Conservation (phyloP, 352 stramenopile genomes). For the Blastocystis hominis region DNA sequence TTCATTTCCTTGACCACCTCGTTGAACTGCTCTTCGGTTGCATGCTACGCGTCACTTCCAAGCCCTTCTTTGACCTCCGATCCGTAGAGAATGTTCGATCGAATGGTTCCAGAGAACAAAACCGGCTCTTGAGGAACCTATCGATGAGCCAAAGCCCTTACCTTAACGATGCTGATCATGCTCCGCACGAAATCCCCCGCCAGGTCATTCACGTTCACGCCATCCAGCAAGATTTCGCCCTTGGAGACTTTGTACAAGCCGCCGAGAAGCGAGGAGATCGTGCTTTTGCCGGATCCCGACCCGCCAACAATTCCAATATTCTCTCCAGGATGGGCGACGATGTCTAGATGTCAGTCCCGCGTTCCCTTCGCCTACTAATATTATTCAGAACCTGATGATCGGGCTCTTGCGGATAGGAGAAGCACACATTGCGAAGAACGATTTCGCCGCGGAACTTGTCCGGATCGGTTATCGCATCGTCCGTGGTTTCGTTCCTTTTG, state of each 20-base stretch:
- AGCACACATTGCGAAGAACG: neutral
- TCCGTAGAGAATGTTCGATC: conserved; percentile 73
- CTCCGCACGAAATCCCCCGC: conserved; percentile 14
- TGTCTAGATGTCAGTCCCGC: neutral
- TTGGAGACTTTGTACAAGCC: conserved; percentile 62
- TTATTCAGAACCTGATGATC: conserved; percentile 2
- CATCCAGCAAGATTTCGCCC: conserved; percentile 32
- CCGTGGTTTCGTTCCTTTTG: conserved; percentile 13
- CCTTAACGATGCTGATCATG: conserved; percentile 36
- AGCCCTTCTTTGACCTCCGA: conserved; percentile 58
- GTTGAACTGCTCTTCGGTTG: conserved; percentile 69
- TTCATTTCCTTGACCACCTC: conserved; percentile 73
- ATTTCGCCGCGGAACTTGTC: conserved; percentile 33
- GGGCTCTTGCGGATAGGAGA: conserved; percentile 37
- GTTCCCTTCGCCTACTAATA: neutral
- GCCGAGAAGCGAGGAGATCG: conserved; percentile 60
- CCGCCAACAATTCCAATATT: conserved; percentile 62
- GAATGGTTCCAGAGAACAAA: conserved; percentile 73
- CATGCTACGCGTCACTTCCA: conserved; percentile 48
- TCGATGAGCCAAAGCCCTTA: conserved; percentile 63
- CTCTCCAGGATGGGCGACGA: conserved; percentile 52
- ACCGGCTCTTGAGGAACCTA: conserved; percentile 82
- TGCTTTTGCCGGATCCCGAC: conserved; percentile 63
- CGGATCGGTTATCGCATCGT: neutral
- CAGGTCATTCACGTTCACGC: conserved; percentile 49